These are phyloP conservation scores for Annulohypoxylon moriforme DNA, from an alignment of 495 filamentous ascomycete species.

Conservation along the genomic window DNA sequence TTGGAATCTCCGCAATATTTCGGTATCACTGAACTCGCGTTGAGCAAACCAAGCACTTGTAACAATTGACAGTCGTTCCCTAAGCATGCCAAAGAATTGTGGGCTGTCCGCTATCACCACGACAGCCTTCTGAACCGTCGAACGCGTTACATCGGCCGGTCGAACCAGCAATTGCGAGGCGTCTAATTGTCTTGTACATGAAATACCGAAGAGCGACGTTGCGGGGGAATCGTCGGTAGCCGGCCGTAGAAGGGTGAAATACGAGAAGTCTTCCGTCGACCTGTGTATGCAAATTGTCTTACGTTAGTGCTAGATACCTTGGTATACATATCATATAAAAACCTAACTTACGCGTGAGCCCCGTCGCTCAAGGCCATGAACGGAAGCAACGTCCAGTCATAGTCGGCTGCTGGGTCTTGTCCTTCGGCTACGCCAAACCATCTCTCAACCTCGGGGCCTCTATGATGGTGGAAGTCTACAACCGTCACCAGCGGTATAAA, in stretches of 20 bases:
- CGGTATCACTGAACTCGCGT: constrained; percentile 73
- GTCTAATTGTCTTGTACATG: constrained; percentile 92
- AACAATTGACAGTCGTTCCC: constrained; percentile 87
- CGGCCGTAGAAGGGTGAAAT: constrained; percentile 89
- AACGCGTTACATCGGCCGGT: constrained; percentile 89
- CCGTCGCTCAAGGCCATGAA: constrained; percentile 99
- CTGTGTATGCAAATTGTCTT: constrained; percentile 56
- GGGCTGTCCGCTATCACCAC: constrained; percentile 94
- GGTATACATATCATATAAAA: background rate
- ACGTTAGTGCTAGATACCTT: constrained; percentile 14
- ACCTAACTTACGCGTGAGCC: constrained; percentile 80
- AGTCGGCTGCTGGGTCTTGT: constrained; percentile 80
- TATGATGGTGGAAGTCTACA: constrained; percentile 96
- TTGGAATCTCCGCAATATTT: constrained; percentile 80
- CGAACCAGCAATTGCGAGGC: constrained; percentile 78
- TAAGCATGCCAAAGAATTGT: constrained; percentile 78
- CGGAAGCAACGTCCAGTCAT: constrained; percentile 92
- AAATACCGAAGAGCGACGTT: constrained; percentile 94
- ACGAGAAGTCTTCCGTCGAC: constrained; percentile 93
- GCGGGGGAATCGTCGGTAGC: constrained; percentile 67
- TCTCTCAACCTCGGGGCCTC: constrained; percentile 92
- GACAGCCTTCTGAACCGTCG: constrained; percentile 98
- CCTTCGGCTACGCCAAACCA: constrained; percentile 88
- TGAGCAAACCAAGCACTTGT: constrained; percentile 97
- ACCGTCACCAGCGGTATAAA: constrained; percentile 81